Conservation (phyloP, 371 early-diverging fungal species). For the Enteropsectra breve region DNA sequence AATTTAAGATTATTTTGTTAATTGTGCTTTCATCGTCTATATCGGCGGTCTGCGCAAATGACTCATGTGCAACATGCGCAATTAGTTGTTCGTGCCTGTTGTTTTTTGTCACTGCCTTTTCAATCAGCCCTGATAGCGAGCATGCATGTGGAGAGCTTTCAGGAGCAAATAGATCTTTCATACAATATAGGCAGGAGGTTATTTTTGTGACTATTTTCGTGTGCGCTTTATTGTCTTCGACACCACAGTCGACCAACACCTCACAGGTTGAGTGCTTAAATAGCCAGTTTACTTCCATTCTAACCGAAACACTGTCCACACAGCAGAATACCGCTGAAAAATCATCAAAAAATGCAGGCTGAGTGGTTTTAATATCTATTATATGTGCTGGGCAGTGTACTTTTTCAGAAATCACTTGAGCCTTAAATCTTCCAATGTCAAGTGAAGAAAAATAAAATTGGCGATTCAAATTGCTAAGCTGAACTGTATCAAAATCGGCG, state of each 20-base stretch:
- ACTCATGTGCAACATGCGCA: background rate
- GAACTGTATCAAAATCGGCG: constrained; percentile 71
- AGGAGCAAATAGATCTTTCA: constrained; percentile 35
- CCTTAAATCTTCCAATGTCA: constrained; percentile 43
- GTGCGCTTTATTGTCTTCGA: constrained; percentile 31
- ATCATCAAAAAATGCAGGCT: background rate
- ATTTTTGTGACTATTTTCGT: constrained; percentile 35
- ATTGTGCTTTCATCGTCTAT: background rate
- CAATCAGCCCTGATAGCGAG: constrained; percentile 7
- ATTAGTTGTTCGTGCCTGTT: background rate
- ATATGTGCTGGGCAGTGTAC: no score
- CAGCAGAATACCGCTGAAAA: constrained; percentile 43
- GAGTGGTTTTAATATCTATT: no score
- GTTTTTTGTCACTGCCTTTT: constrained; percentile 15
- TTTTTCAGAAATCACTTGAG: constrained; percentile 29
- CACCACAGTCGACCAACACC: constrained; percentile 50
- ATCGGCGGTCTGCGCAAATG: background rate
- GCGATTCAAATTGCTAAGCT: constrained; percentile 68
- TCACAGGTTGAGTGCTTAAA: constrained; percentile 21
- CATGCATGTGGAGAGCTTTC: constrained; percentile 13
- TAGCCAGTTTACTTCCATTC: constrained; percentile 54
- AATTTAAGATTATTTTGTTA: constrained; percentile 23
- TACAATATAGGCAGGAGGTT: constrained; percentile 50
- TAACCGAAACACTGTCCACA: constrained; percentile 43
- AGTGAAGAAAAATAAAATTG: constrained; percentile 66